Conservation (phyloP, 805 yeast species). For the Grigorovia jiainica region DNA sequence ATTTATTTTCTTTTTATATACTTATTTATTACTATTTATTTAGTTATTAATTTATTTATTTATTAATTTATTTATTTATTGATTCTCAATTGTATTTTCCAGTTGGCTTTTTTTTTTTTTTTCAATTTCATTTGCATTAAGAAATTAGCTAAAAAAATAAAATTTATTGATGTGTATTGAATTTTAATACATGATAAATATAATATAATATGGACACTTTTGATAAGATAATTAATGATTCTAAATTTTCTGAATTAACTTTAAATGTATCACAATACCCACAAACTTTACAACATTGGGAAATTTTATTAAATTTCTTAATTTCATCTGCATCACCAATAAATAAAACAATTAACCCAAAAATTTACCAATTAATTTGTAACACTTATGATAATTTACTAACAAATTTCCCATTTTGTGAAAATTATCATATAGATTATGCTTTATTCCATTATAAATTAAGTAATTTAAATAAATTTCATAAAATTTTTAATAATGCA, state of each 20-base stretch:
- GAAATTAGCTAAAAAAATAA: too few species aligned
- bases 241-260: constrained; percentile 19
- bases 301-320: constrained; percentile 20
- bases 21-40: constrained; percentile 1
- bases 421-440: constrained; percentile 28
- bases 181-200: not conserved
- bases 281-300: constrained; percentile 24
- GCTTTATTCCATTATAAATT: constrained; percentile 27
- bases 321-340: constrained; percentile 18
- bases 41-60: not conserved
- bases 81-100: not conserved
- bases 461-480: constrained; percentile 21
- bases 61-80: not conserved
- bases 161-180: not conserved
- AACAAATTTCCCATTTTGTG: constrained; percentile 24
- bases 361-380: constrained; percentile 13
- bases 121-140: not conserved
- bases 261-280: constrained; percentile 21
- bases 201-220: constrained; percentile 16
- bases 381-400: constrained; percentile 24
- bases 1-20: constrained; percentile 1
- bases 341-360: constrained; percentile 17
- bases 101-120: not conserved
- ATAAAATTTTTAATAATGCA: constrained; percentile 18
- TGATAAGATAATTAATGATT: constrained; percentile 12